Percentiles rank a stretch among this genome's conserved stretches.
Evolutionary conservation across 202 grass and related monocot genomes (phyloP).

Genomic region (Digitaria exilis): DNA sequence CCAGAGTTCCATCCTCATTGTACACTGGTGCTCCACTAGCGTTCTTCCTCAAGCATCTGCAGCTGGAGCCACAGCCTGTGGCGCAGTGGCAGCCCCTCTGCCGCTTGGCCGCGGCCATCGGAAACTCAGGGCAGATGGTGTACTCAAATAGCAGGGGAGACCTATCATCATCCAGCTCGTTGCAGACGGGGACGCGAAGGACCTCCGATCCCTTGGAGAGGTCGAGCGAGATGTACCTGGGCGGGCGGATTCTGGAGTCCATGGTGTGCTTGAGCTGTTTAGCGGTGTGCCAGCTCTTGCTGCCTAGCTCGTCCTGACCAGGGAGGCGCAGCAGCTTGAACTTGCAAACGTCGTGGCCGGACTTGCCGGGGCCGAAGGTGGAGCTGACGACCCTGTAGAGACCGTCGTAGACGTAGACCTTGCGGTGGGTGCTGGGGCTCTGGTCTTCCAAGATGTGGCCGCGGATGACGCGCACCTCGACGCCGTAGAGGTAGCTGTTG

Average conservation of each 20-base stretch:
- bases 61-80: conserved; percentile 21
- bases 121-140: conserved; percentile 43
- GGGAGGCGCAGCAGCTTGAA: conserved; percentile 61
- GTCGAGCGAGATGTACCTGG: conserved; percentile 53
- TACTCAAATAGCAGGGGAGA: conserved; percentile 57
- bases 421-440: conserved; percentile 30
- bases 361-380: conserved; percentile 52
- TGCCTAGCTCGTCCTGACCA: conserved; percentile 56
- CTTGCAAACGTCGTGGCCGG: conserved; percentile 59
- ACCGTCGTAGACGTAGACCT: conserved; percentile 83
- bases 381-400: conserved; percentile 69
- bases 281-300: conserved; percentile 42
- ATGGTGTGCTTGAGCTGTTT: conserved; percentile 54
- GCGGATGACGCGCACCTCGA: conserved; percentile 77
- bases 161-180: conserved; percentile 57
- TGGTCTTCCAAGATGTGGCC: conserved; percentile 37
- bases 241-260: conserved; percentile 36
- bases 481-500: conserved; percentile 67
- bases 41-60: conserved; percentile 58
- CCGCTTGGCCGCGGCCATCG: conserved; percentile 13
- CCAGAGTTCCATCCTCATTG: conserved; percentile 55
- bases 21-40: conserved; percentile 35
- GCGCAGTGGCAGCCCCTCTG: conserved; percentile 53
- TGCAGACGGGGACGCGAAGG: conserved; percentile 52
- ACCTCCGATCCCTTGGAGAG: conserved; percentile 53